These are phyloP conservation scores for Bruguiera sexangula DNA, from an alignment of 345 rosid species.

Conservation along the genomic window DNA sequence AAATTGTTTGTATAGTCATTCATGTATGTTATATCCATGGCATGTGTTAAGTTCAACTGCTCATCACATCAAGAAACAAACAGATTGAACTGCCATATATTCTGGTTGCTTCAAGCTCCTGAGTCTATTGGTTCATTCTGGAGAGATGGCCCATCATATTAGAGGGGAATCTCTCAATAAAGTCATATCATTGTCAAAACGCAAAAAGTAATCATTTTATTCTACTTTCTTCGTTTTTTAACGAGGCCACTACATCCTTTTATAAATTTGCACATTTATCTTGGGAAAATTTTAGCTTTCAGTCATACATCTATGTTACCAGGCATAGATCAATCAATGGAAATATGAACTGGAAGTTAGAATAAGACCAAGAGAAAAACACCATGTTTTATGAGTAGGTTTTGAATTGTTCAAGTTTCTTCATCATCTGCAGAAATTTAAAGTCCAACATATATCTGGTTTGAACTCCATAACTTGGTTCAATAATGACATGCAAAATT, in stretches of 20 bases:
- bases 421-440: constrained; percentile 12
- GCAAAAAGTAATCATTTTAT: not conserved
- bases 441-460: not conserved
- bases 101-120: constrained; percentile 7
- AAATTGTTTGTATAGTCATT: too few species aligned
- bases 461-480: constrained; percentile 21
- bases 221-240: not conserved
- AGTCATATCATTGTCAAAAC: constrained; percentile 4
- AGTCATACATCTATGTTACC: not conserved
- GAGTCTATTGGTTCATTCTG: constrained; percentile 13
- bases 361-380: not conserved
- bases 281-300: not conserved
- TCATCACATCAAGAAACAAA: not conserved
- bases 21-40: too few species aligned
- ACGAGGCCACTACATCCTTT: not conserved
- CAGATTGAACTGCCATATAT: constrained; percentile 5
- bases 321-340: not conserved
- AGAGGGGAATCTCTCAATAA: constrained; percentile 16
- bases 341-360: not conserved
- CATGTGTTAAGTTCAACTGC: not conserved
- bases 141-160: constrained; percentile 8
- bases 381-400: constrained; percentile 7
- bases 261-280: not conserved
- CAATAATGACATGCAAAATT: not conserved
- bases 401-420: constrained; percentile 27